Evolutionary conservation across 768 basidiomycete species (phyloP).

Genomic region (Boletellus sp.): DNA sequence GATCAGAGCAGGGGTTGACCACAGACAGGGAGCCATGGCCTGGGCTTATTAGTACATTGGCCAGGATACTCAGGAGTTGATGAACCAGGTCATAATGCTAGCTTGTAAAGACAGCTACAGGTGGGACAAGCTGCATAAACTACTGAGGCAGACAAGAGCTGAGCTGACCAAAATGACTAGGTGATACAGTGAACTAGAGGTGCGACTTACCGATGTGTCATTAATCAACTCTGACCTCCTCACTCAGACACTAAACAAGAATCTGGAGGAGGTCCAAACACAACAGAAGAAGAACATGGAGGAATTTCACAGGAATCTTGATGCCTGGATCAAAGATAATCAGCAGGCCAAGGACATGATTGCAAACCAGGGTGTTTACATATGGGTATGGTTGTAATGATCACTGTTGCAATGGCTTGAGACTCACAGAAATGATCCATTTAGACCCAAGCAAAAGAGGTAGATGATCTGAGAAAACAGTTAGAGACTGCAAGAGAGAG

Average conservation of each 20-base stretch:
- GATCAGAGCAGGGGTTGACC: background rate
- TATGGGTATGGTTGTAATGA: background rate
- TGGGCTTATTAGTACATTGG: background rate
- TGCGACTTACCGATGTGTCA: background rate
- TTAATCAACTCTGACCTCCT: background rate
- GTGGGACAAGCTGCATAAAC: background rate
- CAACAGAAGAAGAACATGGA: background rate
- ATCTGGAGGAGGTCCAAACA: background rate
- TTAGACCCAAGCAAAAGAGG: background rate
- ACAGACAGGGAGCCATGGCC: background rate
- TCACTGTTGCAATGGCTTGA: background rate
- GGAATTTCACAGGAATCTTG: background rate
- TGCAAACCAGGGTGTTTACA: background rate
- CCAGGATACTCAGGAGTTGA: background rate
- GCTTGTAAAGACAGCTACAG: background rate
- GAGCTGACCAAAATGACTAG: background rate
- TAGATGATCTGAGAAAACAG: background rate
- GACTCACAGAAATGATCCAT: background rate
- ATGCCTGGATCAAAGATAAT: background rate
- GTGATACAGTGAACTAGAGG: background rate
- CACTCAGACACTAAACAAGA: background rate
- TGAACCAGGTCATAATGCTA: background rate
- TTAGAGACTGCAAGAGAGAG: background rate
- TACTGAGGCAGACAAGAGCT: background rate
- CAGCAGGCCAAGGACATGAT: background rate